These are phyloP conservation scores for Poterioochromonas sp. DNA, from an alignment of 352 stramenopile genomes.

Conservation along the genomic window DNA sequence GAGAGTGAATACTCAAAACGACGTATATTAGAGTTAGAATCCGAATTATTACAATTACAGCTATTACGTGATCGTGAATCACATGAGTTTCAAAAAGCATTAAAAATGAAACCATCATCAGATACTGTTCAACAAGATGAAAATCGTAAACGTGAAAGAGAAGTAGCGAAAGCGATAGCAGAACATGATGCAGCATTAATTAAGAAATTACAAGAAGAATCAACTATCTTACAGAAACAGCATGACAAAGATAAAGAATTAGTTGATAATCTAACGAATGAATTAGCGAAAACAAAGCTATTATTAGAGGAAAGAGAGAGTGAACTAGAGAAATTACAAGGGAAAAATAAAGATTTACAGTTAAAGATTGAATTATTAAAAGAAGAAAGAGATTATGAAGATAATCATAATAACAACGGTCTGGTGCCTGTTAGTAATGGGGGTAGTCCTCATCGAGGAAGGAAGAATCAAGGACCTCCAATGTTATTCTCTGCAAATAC, in stretches of 20 bases:
- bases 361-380: background rate
- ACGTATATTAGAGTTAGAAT: slow-evolving; percentile 2
- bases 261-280: background rate
- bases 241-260: background rate
- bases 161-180: background rate
- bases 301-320: background rate
- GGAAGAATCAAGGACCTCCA: background rate
- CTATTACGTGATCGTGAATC: background rate
- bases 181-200: slow-evolving; percentile 27
- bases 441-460: background rate
- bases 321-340: background rate
- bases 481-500: background rate
- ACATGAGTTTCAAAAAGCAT: background rate
- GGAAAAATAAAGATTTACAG: background rate
- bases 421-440: background rate
- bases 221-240: background rate
- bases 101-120: background rate
- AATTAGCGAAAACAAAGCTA: background rate
- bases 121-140: background rate
- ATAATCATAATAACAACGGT: background rate
- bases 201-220: background rate
- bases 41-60: slow-evolving; percentile 12
- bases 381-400: background rate
- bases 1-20: background rate
- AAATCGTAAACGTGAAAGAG: slow-evolving; percentile 5